Evolutionary conservation across 2,329 filamentous ascomycete genomes (phyloP).

Genomic region (Botrytis pseudocinerea): DNA sequence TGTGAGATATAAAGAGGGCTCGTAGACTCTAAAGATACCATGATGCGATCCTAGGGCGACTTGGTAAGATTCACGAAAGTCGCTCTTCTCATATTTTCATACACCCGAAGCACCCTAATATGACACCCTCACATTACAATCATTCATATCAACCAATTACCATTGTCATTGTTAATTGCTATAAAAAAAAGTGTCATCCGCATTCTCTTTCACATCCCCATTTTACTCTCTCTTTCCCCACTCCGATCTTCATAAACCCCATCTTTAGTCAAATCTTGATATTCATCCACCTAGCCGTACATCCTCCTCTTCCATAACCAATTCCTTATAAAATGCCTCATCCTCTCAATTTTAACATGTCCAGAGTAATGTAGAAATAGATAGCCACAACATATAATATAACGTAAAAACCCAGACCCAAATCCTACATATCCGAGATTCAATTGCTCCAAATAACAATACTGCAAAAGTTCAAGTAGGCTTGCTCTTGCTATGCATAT

Average conservation of each 20-base stretch:
- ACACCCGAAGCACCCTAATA: background rate
- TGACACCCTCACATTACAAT: background rate
- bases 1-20: background rate
- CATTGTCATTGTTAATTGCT: background rate
- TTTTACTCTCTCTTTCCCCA: background rate
- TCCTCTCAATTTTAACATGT: background rate
- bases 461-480: background rate
- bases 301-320: background rate
- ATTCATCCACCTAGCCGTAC: background rate
- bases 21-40: background rate
- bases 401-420: background rate
- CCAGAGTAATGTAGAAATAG: background rate
- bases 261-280: background rate
- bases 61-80: background rate
- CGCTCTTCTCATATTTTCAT: background rate
- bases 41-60: background rate
- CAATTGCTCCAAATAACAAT: background rate
- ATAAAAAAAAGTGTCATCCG: background rate
- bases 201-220: background rate
- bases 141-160: background rate
- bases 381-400: conserved; percentile 1
- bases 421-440: background rate
- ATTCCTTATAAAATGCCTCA: background rate
- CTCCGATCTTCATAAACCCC: background rate
- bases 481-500: conserved; percentile 20